phyloP scores from a whole-genome alignment of 495 filamentous ascomycete genomes.

The Pyronema omphalodes region DNA sequence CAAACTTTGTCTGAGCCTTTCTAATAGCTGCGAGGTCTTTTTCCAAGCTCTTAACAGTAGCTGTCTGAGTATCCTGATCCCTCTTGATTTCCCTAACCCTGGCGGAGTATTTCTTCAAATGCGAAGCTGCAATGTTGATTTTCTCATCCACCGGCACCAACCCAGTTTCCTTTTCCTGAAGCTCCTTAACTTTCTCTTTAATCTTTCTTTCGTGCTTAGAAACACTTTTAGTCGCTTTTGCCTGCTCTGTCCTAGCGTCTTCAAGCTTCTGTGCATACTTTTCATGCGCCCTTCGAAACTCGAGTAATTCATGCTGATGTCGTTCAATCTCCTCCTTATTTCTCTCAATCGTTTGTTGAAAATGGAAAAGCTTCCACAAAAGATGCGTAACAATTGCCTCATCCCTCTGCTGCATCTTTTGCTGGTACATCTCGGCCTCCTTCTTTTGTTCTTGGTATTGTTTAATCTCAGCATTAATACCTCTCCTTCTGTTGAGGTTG shows the following conservation, averaged over 20 bases:
- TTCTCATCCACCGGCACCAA: slow-evolving; percentile 87
- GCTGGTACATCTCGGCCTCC: slow-evolving; percentile 79
- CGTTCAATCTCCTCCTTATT: slow-evolving; percentile 80
- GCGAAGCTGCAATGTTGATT: slow-evolving; percentile 57
- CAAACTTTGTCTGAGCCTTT: slow-evolving; percentile 79
- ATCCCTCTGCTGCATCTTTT: slow-evolving; percentile 74
- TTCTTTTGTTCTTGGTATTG: slow-evolving; percentile 94
- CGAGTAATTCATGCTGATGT: slow-evolving; percentile 90
- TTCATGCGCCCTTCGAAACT: slow-evolving; percentile 72
- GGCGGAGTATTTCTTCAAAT: slow-evolving; percentile 44
- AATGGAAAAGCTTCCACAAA: slow-evolving; percentile 92
- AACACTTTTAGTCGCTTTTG: slow-evolving; percentile 60
- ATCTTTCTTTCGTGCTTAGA: slow-evolving; percentile 66
- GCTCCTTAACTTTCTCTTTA: slow-evolving; percentile 67
- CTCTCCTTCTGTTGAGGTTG: slow-evolving; percentile 70
- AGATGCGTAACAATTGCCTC: slow-evolving; percentile 87
- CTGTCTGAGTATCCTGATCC: slow-evolving; percentile 51
- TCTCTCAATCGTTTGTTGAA: slow-evolving; percentile 80
- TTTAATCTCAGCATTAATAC: slow-evolving; percentile 94
- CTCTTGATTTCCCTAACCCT: slow-evolving; percentile 53
- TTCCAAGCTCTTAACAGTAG: slow-evolving; percentile 47
- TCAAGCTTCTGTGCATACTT: slow-evolving; percentile 69
- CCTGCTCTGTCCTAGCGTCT: slow-evolving; percentile 70
- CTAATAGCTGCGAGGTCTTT: slow-evolving; percentile 69
- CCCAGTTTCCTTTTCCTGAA: slow-evolving; percentile 67